Evolutionary conservation across 208 protist species (phyloP).

Genomic region (Acanthamoeba healyi): DNA sequence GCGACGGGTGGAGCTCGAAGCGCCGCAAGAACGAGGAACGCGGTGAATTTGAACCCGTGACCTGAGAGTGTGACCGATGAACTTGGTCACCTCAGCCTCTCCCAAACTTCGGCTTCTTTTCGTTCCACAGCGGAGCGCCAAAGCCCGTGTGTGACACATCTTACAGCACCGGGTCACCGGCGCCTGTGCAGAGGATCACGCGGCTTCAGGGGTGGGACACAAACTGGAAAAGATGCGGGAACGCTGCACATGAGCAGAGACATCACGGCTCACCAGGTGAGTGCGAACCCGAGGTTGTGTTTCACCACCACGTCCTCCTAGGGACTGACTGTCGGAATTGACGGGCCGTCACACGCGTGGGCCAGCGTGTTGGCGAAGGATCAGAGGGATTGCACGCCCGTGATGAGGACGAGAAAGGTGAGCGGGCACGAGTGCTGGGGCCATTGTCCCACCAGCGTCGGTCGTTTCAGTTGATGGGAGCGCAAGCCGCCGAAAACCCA

Average conservation of each 20-base stretch:
- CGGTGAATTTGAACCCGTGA: too few species aligned
- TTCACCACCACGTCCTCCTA: too few species aligned
- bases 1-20: not conserved
- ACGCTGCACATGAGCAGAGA: not conserved
- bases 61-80: not conserved
- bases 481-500: conserved; percentile 24
- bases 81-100: not conserved
- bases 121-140: too few species aligned
- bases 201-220: not conserved
- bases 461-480: not conserved
- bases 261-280: not conserved
- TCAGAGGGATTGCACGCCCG: not conserved
- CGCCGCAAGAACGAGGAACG: too few species aligned
- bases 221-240: not conserved
- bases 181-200: too few species aligned
- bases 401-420: not conserved
- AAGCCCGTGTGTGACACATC: not conserved
- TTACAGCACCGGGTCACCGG: not conserved
- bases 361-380: not conserved
- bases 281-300: not conserved
- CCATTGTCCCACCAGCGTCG: not conserved
- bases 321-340: too few species aligned
- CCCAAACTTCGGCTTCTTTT: not conserved
- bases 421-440: not conserved
- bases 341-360: too few species aligned